These are phyloP conservation scores for Kodamaea kakaduensis DNA, from an alignment of 805 yeast species.

Conservation along the genomic window DNA sequence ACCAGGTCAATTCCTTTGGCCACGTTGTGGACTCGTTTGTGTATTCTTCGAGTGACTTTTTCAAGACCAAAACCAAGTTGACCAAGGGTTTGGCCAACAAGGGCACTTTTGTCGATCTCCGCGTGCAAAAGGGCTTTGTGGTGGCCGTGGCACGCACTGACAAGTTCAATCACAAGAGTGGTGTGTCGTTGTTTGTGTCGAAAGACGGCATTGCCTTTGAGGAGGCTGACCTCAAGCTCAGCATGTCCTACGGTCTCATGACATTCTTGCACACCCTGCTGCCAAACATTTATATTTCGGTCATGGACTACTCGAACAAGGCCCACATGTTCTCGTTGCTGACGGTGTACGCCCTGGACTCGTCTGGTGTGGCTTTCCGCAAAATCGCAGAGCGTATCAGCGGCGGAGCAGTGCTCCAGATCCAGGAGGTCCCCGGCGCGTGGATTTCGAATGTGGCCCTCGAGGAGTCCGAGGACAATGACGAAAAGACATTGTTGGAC, in stretches of 20 bases:
- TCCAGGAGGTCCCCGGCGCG: conserved; percentile 57
- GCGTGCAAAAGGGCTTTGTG: conserved; percentile 39
- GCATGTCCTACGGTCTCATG: conserved; percentile 33
- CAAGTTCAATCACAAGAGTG: conserved; percentile 35
- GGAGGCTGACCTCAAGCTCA: conserved; percentile 38
- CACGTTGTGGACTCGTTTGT: conserved; percentile 35
- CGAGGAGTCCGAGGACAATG: conserved; percentile 12
- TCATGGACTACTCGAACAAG: conserved; percentile 19
- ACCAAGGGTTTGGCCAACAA: conserved; percentile 21
- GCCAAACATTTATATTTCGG: conserved; percentile 30
- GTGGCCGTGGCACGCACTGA: conserved; percentile 41
- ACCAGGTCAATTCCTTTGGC: conserved; percentile 38
- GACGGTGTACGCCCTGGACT: conserved; percentile 50
- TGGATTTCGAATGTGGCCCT: conserved; percentile 46
- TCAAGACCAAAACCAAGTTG: conserved; percentile 23
- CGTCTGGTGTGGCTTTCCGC: conserved; percentile 51
- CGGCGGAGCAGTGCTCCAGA: conserved; percentile 42
- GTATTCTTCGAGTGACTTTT: conserved; percentile 42
- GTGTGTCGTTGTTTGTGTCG: conserved; percentile 41
- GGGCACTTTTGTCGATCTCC: conserved; percentile 31
- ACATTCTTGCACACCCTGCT: conserved; percentile 36
- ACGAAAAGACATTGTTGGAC: conserved; percentile 22
- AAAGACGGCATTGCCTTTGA: conserved; percentile 42
- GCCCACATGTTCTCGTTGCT: conserved; percentile 17
- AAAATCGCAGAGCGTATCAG: conserved; percentile 41